Evolutionary conservation across 805 yeast species (phyloP).

Genomic region (Schwanniomyces vanrijiae): DNA sequence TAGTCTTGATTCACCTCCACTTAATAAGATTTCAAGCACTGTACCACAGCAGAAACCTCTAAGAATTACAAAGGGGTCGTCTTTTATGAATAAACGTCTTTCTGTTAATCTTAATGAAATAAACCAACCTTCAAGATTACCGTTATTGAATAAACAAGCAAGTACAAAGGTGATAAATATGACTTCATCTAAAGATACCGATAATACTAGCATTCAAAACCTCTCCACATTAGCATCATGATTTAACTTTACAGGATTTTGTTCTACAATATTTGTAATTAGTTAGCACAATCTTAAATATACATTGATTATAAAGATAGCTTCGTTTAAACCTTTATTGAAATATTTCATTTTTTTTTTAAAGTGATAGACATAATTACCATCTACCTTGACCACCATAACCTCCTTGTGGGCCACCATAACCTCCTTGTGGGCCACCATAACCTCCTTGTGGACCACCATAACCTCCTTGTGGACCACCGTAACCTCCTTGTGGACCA

Average conservation of each 20-base stretch:
- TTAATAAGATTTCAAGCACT: neutral
- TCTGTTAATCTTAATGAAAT: slow-evolving; percentile 12
- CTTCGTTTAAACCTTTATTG: neutral
- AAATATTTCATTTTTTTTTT: neutral
- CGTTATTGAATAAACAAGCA: slow-evolving; percentile 37
- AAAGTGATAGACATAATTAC: neutral
- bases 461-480: slow-evolving; percentile 18
- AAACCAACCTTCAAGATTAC: slow-evolving; percentile 15
- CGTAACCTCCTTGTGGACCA: slow-evolving; percentile 10
- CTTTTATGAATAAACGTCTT: slow-evolving; percentile 16
- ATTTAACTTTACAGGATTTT: neutral
- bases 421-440: slow-evolving; percentile 7
- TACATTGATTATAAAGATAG: neutral
- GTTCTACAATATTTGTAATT: neutral
- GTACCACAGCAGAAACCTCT: neutral
- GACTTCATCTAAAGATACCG: slow-evolving; percentile 14
- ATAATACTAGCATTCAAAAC: slow-evolving; percentile 14
- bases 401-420: slow-evolving; percentile 7
- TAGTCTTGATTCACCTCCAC: slow-evolving; percentile 31
- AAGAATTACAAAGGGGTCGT: neutral
- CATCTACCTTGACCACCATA: slow-evolving; percentile 3
- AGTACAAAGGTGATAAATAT: slow-evolving; percentile 17
- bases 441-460: slow-evolving; percentile 8
- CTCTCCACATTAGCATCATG: slow-evolving; percentile 1
- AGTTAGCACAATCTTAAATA: neutral